These are phyloP conservation scores for Ceratocystis ficicola DNA, from an alignment of 2,329 filamentous ascomycete genomes.

Conservation along the genomic window DNA sequence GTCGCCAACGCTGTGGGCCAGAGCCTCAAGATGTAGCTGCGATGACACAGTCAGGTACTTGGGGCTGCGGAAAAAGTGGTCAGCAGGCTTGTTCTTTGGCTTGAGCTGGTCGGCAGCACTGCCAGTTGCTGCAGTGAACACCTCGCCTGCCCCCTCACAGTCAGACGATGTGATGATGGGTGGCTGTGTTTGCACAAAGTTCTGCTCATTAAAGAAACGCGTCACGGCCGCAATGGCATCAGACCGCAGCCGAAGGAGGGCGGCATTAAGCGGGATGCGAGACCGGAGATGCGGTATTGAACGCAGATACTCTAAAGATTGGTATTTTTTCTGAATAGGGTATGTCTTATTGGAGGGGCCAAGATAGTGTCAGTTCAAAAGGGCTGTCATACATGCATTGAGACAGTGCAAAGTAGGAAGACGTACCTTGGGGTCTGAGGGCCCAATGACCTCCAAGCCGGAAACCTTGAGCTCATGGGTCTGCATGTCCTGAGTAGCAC, in stretches of 20 bases:
- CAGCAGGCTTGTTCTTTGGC: conserved; percentile 29
- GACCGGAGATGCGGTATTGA: conserved; percentile 77
- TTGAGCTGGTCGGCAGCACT: conserved; percentile 26
- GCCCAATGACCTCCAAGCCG: conserved; percentile 57
- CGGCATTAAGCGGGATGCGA: conserved; percentile 67
- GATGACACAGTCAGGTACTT: conserved; percentile 95
- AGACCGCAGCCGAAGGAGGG: conserved; percentile 72
- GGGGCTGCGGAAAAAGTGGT: conserved; percentile 66
- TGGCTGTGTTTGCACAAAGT: conserved; percentile 75
- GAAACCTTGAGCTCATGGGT: conserved; percentile 66
- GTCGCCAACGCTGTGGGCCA: conserved; percentile 74
- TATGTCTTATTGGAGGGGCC: conserved; percentile 49
- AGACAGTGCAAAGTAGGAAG: not conserved
- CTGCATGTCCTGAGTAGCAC: conserved; percentile 51
- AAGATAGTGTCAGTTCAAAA: too few relatives aligned
- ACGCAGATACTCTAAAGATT: conserved; percentile 77
- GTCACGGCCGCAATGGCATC: conserved; percentile 61
- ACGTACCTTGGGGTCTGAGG: conserved; percentile 66
- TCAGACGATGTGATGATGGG: conserved; percentile 94
- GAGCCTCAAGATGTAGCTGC: conserved; percentile 85
- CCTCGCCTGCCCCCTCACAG: conserved; percentile 91
- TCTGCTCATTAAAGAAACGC: conserved; percentile 58
- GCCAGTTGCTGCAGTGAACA: conserved; percentile 59
- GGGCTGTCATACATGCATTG: not conserved
- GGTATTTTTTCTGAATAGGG: conserved; percentile 93